phyloP scores from a whole-genome alignment of 2,329 filamentous ascomycete species.

The Xylaria sp. region DNA sequence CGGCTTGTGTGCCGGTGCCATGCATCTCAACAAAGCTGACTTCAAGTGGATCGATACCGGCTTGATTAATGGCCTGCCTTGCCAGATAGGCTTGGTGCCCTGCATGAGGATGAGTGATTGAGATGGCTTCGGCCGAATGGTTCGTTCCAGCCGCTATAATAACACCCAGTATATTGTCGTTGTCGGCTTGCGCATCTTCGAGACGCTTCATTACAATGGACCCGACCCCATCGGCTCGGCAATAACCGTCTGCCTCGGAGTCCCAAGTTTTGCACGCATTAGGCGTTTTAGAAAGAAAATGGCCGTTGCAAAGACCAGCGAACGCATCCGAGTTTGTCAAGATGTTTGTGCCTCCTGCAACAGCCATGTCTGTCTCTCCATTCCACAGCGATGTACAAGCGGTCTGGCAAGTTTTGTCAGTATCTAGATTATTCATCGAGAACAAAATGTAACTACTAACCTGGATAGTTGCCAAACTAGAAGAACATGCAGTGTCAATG shows the following conservation, averaged over 20 bases:
- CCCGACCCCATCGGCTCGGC: slow-evolving; percentile 43
- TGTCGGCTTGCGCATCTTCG: slow-evolving; percentile 55
- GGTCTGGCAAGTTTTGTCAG: not conserved
- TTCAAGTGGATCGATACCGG: slow-evolving; percentile 63
- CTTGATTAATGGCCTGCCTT: slow-evolving; percentile 65
- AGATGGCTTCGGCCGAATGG: slow-evolving; percentile 75
- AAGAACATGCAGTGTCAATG: slow-evolving; percentile 50
- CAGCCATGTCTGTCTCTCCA: slow-evolving; percentile 71
- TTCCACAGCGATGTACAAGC: slow-evolving; percentile 68
- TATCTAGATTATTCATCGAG: too few relatives aligned
- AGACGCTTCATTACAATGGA: slow-evolving; percentile 42
- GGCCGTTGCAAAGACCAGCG: slow-evolving; percentile 68
- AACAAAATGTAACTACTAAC: not conserved
- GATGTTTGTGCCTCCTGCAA: slow-evolving; percentile 71
- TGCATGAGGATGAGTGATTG: slow-evolving; percentile 76
- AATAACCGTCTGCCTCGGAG: slow-evolving; percentile 59
- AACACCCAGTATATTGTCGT: slow-evolving; percentile 53
- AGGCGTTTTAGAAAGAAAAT: slow-evolving; percentile 64
- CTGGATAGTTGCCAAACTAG: slow-evolving; percentile 42
- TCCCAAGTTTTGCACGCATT: slow-evolving; percentile 59
- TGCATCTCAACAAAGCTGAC: slow-evolving; percentile 75
- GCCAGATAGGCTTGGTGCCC: slow-evolving; percentile 70
- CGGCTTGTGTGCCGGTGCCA: slow-evolving; percentile 76
- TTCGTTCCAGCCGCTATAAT: slow-evolving; percentile 70
- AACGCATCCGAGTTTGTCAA: slow-evolving; percentile 73